Evolutionary conservation across 176 grass and related monocot genomes (phyloP).

Genomic region (Elaeis guineensis): DNA sequence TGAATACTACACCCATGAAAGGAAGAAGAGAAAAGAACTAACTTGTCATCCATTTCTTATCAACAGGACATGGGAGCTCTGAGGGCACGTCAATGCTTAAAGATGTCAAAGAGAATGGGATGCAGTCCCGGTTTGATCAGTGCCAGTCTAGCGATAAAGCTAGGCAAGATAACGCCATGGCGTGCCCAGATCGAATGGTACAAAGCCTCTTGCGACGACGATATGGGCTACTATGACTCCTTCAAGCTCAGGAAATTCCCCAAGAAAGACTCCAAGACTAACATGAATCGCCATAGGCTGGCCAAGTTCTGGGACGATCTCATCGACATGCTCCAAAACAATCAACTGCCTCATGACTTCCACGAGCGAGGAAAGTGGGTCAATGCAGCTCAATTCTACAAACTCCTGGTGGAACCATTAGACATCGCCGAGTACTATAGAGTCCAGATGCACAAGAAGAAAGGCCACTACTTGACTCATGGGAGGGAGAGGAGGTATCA

Average conservation of each 20-base stretch:
- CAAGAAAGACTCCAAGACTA: constrained; percentile 36
- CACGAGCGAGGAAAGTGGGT: constrained; percentile 85
- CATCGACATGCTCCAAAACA: constrained; percentile 69
- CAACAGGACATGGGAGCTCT: constrained; percentile 46
- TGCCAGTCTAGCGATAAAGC: constrained; percentile 44
- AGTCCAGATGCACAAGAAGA: constrained; percentile 37
- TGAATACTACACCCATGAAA: too few species aligned
- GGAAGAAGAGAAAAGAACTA: too few species aligned
- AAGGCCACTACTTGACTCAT: constrained; percentile 59
- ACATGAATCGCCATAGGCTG: constrained; percentile 63
- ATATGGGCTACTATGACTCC: constrained; percentile 78
- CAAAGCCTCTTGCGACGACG: constrained; percentile 55
- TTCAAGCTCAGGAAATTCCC: constrained; percentile 61
- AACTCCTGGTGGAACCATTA: constrained; percentile 80
- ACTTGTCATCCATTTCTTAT: neutral
- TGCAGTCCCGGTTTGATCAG: constrained; percentile 53
- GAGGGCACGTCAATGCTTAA: constrained; percentile 47
- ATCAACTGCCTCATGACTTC: constrained; percentile 74
- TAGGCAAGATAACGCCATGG: constrained; percentile 66
- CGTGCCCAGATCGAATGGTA: constrained; percentile 96
- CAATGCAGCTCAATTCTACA: constrained; percentile 85
- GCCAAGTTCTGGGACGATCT: constrained; percentile 78
- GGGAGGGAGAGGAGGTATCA: constrained; percentile 72
- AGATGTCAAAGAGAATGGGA: constrained; percentile 37
- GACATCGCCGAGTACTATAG: constrained; percentile 87